Percentiles rank a stretch among this genome's conserved stretches.
Evolutionary conservation across 441 rosid species (phyloP).

Genomic region (Gossypium trilobum): DNA sequence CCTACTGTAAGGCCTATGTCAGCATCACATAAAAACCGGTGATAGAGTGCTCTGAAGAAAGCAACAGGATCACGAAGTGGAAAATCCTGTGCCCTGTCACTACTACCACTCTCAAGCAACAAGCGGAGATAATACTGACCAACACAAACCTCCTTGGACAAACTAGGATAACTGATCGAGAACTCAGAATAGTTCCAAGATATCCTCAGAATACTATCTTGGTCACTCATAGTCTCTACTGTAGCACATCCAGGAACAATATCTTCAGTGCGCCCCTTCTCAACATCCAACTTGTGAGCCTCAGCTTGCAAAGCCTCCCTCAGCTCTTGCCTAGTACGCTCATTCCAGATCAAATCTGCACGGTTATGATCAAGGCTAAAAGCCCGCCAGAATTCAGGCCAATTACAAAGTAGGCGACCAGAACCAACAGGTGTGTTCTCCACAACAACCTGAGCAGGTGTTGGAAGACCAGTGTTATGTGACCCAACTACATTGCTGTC

Average conservation of each 20-base stretch:
- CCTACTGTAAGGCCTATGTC: conserved; percentile 92
- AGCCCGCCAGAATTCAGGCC: conserved; percentile 99
- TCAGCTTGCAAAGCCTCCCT: conserved; percentile 96
- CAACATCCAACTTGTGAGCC: conserved; percentile 90
- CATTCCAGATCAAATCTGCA: conserved; percentile 98
- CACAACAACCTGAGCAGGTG: conserved; percentile 97
- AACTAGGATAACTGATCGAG: conserved; percentile 77
- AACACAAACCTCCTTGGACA: conserved; percentile 98
- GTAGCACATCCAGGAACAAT: conserved; percentile 70
- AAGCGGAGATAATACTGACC: conserved; percentile 96
- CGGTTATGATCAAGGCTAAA: conserved; percentile 98
- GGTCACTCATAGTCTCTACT: conserved; percentile 47
- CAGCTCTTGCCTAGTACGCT: conserved; percentile 94
- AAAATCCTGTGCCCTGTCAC: conserved; percentile 93
- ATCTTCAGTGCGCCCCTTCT: conserved; percentile 95
- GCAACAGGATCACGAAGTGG: conserved; percentile 96
- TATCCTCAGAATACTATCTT: conserved; percentile 68
- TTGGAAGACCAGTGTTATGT: conserved; percentile 61
- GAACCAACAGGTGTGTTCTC: conserved; percentile 92
- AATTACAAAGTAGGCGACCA: conserved; percentile 81
- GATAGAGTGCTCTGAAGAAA: conserved; percentile 96
- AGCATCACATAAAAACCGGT: conserved; percentile 95
- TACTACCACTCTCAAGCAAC: conserved; percentile 89
- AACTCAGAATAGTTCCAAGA: conserved; percentile 99
- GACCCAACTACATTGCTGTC: conserved; percentile 38